phyloP scores from a whole-genome alignment of 805 yeast genomes.

The Saccharomycopsis fibuligera region DNA sequence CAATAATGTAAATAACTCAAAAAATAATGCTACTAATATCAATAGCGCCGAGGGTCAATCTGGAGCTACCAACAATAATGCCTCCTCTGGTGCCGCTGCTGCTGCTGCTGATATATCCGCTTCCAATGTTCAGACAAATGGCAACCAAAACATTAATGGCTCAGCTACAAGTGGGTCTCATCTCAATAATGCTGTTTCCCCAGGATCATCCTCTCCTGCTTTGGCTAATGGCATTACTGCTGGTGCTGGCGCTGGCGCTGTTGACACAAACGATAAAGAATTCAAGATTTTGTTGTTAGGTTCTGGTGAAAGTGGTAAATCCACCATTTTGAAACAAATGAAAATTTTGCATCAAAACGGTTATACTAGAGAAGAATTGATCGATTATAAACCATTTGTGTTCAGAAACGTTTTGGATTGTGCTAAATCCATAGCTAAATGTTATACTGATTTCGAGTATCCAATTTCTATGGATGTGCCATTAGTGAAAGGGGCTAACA shows the following conservation, averaged over 20 bases:
- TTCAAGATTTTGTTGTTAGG: conserved; percentile 75
- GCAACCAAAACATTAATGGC: background rate
- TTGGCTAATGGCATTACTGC: background rate
- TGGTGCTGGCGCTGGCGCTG: background rate
- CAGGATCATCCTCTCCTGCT: background rate
- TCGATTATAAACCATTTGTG: conserved; percentile 72
- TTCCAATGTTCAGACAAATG: background rate
- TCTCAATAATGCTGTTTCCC: background rate
- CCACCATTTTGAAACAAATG: conserved; percentile 78
- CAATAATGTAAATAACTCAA: too few relatives aligned
- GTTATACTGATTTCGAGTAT: conserved; percentile 45
- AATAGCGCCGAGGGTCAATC: too few relatives aligned
- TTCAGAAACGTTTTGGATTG: conserved; percentile 73
- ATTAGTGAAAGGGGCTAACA: conserved; percentile 6
- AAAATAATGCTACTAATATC: too few relatives aligned
- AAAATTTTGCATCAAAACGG: conserved; percentile 71
- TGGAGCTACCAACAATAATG: background rate
- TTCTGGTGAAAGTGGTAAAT: conserved; percentile 83
- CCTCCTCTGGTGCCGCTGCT: background rate
- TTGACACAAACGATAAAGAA: conserved; percentile 31
- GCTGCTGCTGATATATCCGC: background rate
- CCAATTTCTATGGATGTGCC: conserved; percentile 28
- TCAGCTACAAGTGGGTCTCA: background rate
- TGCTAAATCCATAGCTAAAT: conserved; percentile 62
- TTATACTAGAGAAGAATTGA: conserved; percentile 61